These are phyloP conservation scores for Calocybe gambosa DNA, from an alignment of 1,284 basidiomycete genomes.

Conservation along the genomic window DNA sequence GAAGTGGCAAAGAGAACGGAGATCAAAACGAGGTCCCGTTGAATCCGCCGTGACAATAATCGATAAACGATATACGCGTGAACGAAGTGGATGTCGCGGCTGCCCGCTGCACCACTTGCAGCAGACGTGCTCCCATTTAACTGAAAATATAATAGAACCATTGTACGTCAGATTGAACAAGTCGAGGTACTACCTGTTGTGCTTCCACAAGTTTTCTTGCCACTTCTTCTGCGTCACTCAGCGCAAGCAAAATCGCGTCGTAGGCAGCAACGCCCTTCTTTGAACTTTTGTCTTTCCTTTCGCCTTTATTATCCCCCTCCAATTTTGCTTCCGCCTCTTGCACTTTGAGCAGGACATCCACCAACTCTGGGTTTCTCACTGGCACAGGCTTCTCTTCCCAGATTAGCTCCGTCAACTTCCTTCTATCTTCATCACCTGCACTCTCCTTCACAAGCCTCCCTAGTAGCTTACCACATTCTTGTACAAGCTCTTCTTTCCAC, in stretches of 20 bases:
- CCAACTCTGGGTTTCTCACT: slow-evolving; percentile 86
- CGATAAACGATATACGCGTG: slow-evolving; percentile 85
- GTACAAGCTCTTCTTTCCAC: slow-evolving; percentile 56
- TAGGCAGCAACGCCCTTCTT: slow-evolving; percentile 76
- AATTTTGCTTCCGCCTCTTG: slow-evolving; percentile 70
- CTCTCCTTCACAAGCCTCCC: slow-evolving; percentile 44
- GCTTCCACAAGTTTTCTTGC: slow-evolving; percentile 74
- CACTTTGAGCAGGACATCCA: slow-evolving; percentile 80
- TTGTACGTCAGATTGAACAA: no score
- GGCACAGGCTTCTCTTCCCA: slow-evolving; percentile 87
- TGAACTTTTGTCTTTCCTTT: slow-evolving; percentile 38
- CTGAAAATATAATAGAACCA: slow-evolving; percentile 23
- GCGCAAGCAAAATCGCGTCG: slow-evolving; percentile 73
- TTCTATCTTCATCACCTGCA: slow-evolving; percentile 36
- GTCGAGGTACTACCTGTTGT: slow-evolving; percentile 54
- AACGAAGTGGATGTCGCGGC: slow-evolving; percentile 74
- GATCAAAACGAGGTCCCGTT: slow-evolving; percentile 82
- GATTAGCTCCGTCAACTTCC: slow-evolving; percentile 51
- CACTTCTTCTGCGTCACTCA: slow-evolving; percentile 85
- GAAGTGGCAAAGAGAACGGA: slow-evolving; percentile 47
- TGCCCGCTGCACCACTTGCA: slow-evolving; percentile 34
- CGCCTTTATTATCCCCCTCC: slow-evolving; percentile 22
- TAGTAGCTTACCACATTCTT: slow-evolving; percentile 58
- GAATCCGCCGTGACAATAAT: slow-evolving; percentile 78
- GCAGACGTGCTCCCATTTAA: slow-evolving; percentile 31